Evolutionary conservation across 768 basidiomycete species (phyloP), one percentile per base, ranked within the genome.

Genomic region (Tephrocybe sp.): DNA sequence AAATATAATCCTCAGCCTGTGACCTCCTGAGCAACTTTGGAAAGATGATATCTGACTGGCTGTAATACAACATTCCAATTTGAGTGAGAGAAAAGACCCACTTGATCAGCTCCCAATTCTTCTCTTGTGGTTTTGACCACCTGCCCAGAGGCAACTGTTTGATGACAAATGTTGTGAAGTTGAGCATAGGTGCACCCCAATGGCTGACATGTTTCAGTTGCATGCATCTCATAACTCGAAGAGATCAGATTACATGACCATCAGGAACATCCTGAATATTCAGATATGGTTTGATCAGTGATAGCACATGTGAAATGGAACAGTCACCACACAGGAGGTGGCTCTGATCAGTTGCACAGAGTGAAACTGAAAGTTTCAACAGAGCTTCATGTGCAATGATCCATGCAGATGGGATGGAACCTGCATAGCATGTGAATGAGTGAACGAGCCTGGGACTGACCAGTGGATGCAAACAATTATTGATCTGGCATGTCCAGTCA

Each of bases 401-500:
- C 55, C 60, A 61, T 0, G 57, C 25, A 0, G 49, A 25, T 30
- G 28, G 28, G 6, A 30, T 30, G 0, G 43, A 43, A 0, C 42
- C 34, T 4, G 3, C 1, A 5, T 41, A 39, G 9, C 41, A 42
- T 1, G 32, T 11, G 27, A 57, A 61, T 0, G 41, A 38, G 15
- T n/a, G 42, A n/a, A 21, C 9, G 0, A 53, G 42, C 1, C 52
- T 44, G 0, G 1, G 1, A 1, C 37, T 21, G n/a, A 54, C 54
- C 1, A 62, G 25, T 0, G 60, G 54, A 18, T 35, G 40, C 1
- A 8, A 3, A 9, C 49, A 55, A 5, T 28, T n/a, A 21, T 57
- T 59, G 12, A 48, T 35, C 2, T 41, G 9, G 18, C 60, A 61
- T 0, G 44, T 53, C 60, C 55, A 61, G 28, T 61, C 57, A 3